Evolutionary conservation across 805 yeast species (phyloP).

Genomic region (Huiozyma sinensis): DNA sequence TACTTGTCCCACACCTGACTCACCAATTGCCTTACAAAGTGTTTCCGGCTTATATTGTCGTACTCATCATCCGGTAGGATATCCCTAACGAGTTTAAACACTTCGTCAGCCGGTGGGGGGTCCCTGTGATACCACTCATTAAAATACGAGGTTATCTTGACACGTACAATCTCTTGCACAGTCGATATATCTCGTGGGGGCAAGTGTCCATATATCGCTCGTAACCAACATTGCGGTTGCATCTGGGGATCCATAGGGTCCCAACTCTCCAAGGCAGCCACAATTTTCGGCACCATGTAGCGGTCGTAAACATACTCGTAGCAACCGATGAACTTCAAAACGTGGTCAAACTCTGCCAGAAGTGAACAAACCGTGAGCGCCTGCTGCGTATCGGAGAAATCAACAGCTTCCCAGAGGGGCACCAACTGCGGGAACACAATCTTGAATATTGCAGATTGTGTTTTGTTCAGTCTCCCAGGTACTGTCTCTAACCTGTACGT

Average conservation of each 20-base stretch:
- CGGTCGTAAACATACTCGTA: slow-evolving; percentile 20
- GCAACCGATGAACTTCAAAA: slow-evolving; percentile 14
- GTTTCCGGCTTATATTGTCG: slow-evolving; percentile 4
- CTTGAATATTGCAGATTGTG: slow-evolving; percentile 17
- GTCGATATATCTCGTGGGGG: slow-evolving; percentile 8
- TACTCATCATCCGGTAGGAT: slow-evolving; percentile 7
- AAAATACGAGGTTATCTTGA: slow-evolving; percentile 10
- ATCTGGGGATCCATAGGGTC: slow-evolving; percentile 10
- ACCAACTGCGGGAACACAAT: slow-evolving; percentile 6
- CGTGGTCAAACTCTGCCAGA: slow-evolving; percentile 13
- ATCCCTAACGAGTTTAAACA: slow-evolving; percentile 8
- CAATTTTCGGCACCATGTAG: slow-evolving; percentile 32
- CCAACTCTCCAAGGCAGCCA: slow-evolving; percentile 30
- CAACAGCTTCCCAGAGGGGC: slow-evolving; percentile 7
- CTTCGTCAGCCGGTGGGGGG: not conserved
- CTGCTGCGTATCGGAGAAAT: slow-evolving; percentile 3
- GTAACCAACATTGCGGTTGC: not conserved
- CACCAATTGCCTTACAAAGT: slow-evolving; percentile 10
- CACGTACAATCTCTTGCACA: slow-evolving; percentile 4
- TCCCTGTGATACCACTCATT: slow-evolving; percentile 8
- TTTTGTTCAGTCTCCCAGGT: slow-evolving; percentile 10
- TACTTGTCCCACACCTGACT: slow-evolving; percentile 18
- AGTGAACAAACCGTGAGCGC: slow-evolving; percentile 5
- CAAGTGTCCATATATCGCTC: too few relatives aligned
- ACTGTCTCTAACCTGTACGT: slow-evolving; percentile 13